Conservation (phyloP, 371 early-diverging fungal species). For the Mucor mucedo region DNA sequence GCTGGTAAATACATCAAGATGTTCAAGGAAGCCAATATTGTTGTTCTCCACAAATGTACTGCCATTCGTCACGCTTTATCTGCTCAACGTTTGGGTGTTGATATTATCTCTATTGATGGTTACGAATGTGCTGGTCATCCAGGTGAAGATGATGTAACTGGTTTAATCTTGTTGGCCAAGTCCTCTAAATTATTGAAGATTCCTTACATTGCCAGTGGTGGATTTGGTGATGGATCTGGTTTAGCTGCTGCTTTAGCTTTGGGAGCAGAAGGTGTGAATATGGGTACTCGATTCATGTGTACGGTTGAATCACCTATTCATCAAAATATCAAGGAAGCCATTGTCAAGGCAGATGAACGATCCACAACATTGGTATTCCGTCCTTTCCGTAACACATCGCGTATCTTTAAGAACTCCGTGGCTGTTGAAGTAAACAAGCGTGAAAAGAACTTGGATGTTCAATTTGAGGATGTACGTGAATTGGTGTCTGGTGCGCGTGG, state of each 20-base stretch:
- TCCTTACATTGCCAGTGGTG: conserved; percentile 82
- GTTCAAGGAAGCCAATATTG: conserved; percentile 77
- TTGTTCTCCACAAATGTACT: conserved; percentile 81
- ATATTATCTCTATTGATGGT: conserved; percentile 77
- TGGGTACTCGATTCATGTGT: conserved; percentile 88
- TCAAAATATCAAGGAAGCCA: conserved; percentile 74
- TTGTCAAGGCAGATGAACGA: conserved; percentile 73
- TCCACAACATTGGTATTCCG: conserved; percentile 74
- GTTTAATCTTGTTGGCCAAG: conserved; percentile 75
- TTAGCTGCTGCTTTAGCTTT: conserved; percentile 73
- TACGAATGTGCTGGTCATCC: conserved; percentile 89
- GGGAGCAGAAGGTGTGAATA: conserved; percentile 77
- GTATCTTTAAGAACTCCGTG: conserved; percentile 77
- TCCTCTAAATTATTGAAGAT: conserved; percentile 67
- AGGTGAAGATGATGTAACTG: conserved; percentile 82
- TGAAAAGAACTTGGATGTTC: conserved; percentile 62
- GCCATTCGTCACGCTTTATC: conserved; percentile 76
- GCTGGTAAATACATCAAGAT: conserved; percentile 73
- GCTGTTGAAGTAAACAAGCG: conserved; percentile 71
- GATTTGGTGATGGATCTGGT: conserved; percentile 77
- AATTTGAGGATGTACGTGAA: conserved; percentile 71
- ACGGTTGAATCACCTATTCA: conserved; percentile 78
- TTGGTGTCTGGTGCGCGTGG: conserved; percentile 77
- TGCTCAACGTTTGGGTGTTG: conserved; percentile 68
- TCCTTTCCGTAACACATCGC: conserved; percentile 80